Evolutionary conservation across 192 early-diverging fungal species (phyloP).

Genomic region (Backusella parvicylindrica): DNA sequence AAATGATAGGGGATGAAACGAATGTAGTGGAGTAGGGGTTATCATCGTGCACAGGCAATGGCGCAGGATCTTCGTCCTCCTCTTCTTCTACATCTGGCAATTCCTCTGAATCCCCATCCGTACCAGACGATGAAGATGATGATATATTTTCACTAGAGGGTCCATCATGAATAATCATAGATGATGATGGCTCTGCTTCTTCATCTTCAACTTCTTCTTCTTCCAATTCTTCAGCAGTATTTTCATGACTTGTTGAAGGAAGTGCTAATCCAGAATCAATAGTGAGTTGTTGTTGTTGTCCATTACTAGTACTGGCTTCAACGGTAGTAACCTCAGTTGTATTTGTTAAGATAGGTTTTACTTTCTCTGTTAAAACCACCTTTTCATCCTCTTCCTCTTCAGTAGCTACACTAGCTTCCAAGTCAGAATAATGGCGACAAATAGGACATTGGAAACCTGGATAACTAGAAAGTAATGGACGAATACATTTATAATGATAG

Average conservation of each 20-base stretch:
- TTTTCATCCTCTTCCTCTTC: conserved; percentile 25
- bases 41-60: neutral
- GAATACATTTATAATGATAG: conserved; percentile 84
- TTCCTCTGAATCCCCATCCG: neutral
- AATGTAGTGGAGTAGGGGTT: neutral
- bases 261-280: neutral
- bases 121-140: neutral
- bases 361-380: neutral
- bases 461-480: conserved; percentile 57
- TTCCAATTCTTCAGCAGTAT: neutral
- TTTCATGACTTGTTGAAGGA: neutral
- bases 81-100: neutral
- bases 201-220: neutral
- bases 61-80: neutral
- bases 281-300: neutral
- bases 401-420: conserved; percentile 64
- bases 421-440: conserved; percentile 78
- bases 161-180: neutral
- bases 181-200: neutral
- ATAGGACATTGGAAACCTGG: conserved; percentile 75
- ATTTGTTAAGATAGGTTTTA: neutral
- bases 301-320: neutral
- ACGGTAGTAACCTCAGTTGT: neutral
- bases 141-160: neutral
- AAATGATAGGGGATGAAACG: conserved; percentile 4